Percentiles rank a stretch among this genome's conserved stretches.
phyloP scores from a whole-genome alignment of 1,284 basidiomycete genomes.

The Ustilago shanxiensis region DNA sequence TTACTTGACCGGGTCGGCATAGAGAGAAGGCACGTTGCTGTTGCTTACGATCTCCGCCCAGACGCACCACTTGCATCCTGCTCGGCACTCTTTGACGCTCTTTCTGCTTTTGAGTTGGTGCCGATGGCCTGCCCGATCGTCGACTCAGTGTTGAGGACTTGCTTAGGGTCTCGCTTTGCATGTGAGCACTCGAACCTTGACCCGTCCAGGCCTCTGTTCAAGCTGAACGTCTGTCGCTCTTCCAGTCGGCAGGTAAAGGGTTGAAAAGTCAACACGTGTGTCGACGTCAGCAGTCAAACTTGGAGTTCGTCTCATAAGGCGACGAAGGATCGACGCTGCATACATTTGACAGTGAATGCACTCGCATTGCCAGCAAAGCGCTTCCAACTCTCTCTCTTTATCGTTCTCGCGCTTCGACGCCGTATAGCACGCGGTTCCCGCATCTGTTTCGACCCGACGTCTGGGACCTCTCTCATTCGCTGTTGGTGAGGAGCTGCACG shows the following conservation, averaged over 20 bases:
- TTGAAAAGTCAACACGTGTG: no score
- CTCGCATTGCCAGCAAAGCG: slow-evolving; percentile 22
- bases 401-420: neutral
- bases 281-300: neutral
- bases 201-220: no score
- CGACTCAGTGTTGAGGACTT: no score
- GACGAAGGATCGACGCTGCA: slow-evolving; percentile 35
- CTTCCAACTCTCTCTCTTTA: neutral
- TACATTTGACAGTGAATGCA: slow-evolving; percentile 1
- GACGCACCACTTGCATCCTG: neutral
- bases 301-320: neutral
- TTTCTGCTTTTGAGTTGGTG: neutral
- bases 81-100: neutral
- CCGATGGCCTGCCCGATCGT: no score
- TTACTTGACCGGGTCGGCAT: no score
- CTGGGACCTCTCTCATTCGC: neutral
- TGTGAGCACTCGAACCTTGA: no score
- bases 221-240: no score
- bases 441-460: neutral
- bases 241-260: no score
- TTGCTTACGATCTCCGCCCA: neutral
- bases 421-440: neutral
- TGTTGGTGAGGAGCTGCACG: slow-evolving; percentile 5
- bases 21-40: neutral
- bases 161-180: no score